Percentiles rank a stretch among this genome's conserved stretches.
phyloP scores from a whole-genome alignment of 495 filamentous ascomycete species.

The Aspergillus funiculosus region DNA sequence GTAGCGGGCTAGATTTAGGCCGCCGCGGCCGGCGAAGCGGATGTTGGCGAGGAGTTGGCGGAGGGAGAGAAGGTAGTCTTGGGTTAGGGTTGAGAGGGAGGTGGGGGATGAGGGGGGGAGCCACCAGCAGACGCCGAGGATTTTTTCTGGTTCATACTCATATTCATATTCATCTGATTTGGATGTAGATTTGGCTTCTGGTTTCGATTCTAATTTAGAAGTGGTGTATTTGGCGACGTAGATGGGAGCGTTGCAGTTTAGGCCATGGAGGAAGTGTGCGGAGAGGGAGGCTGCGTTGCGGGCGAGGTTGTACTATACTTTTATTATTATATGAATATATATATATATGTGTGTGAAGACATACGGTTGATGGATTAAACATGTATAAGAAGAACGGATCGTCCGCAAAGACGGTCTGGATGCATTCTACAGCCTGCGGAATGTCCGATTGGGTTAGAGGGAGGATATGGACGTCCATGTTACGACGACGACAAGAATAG shows the following conservation, averaged over 20 bases:
- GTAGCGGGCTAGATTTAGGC: slow-evolving; percentile 57
- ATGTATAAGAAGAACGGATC: slow-evolving; percentile 63
- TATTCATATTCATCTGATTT: no score
- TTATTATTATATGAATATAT: slow-evolving; percentile 13
- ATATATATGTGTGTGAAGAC: slow-evolving; percentile 4
- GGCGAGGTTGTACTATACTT: slow-evolving; percentile 45
- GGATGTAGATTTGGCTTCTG: no score
- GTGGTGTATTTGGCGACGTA: slow-evolving; percentile 53
- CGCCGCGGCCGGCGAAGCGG: slow-evolving; percentile 55
- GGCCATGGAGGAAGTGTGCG: slow-evolving; percentile 58
- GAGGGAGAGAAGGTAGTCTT: slow-evolving; percentile 54
- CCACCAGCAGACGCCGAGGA: slow-evolving; percentile 64
- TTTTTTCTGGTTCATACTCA: no score
- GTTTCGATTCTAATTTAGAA: no score
- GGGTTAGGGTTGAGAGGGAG: slow-evolving; percentile 51
- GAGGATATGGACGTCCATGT: slow-evolving; percentile 53
- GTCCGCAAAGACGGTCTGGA: slow-evolving; percentile 56
- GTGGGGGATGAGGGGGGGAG: slow-evolving; percentile 33
- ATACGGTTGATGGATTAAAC: slow-evolving; percentile 48
- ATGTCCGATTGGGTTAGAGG: slow-evolving; percentile 54
- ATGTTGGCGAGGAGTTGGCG: slow-evolving; percentile 58
- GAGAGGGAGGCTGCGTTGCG: slow-evolving; percentile 59
- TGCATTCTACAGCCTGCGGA: slow-evolving; percentile 51
- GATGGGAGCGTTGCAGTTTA: slow-evolving; percentile 54
- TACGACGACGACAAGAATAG: no score